phyloP scores from a whole-genome alignment of 192 early-diverging fungal genomes.

The Funneliformis mosseae region DNA sequence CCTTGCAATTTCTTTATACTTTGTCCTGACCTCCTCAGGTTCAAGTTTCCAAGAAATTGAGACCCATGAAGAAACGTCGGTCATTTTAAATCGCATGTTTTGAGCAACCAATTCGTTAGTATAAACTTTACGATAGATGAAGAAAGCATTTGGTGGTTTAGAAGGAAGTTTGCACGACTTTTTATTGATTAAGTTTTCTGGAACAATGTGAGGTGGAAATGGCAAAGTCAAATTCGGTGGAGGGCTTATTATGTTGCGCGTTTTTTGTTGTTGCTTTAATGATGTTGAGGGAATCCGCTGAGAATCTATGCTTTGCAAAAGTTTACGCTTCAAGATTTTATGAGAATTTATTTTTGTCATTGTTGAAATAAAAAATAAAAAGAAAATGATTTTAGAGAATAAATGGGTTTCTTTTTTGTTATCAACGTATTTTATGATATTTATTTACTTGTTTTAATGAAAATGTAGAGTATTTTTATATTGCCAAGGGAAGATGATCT shows the following conservation, averaged over 20 bases:
- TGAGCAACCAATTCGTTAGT: not conserved
- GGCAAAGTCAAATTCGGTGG: not conserved
- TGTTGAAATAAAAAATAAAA: no score
- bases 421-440: no score
- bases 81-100: not conserved
- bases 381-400: no score
- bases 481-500: no score
- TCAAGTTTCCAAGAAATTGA: not conserved
- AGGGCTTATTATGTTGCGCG: not conserved
- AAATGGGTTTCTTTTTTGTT: no score
- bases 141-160: not conserved
- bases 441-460: no score
- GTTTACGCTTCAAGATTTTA: not conserved
- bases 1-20: not conserved
- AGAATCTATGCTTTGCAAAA: not conserved
- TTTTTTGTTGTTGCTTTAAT: not conserved
- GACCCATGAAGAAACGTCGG: not conserved
- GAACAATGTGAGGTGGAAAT: not conserved
- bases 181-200: not conserved
- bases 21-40: not conserved
- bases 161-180: not conserved
- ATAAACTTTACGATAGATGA: constrained; percentile 6
- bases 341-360: not conserved
- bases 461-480: no score
- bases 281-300: not conserved